Evolutionary conservation across 345 rosid genomes (phyloP).

Genomic region (Citrus australasica): DNA sequence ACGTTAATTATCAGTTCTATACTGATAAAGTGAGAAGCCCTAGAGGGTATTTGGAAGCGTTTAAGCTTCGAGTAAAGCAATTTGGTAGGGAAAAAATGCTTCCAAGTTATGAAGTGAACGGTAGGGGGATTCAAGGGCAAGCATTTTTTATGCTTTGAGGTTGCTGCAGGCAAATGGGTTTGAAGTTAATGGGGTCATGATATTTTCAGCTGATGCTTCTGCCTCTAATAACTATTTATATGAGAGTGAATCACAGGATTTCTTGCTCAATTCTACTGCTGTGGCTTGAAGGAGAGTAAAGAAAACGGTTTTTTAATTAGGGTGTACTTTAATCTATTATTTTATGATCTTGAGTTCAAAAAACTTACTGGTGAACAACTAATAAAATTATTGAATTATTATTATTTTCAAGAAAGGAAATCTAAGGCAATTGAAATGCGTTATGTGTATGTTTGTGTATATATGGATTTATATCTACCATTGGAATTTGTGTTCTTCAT

Average conservation of each 20-base stretch:
- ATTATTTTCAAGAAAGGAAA: too few relatives aligned
- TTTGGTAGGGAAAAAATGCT: constrained; percentile 37
- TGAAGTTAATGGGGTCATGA: constrained; percentile 51
- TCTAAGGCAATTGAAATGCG: too few relatives aligned
- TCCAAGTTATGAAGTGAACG: constrained; percentile 55
- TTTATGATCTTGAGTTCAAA: too few relatives aligned
- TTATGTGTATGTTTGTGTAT: too few relatives aligned
- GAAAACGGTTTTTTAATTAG: neutral
- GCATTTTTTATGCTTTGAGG: constrained; percentile 41
- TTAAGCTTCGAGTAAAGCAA: constrained; percentile 27
- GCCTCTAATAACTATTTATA: constrained; percentile 23
- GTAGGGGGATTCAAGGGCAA: constrained; percentile 66
- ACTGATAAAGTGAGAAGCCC: constrained; percentile 41
- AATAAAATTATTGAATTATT: too few relatives aligned
- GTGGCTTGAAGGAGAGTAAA: neutral
- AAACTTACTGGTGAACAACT: too few relatives aligned
- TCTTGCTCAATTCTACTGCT: constrained; percentile 42
- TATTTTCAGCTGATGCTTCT: constrained; percentile 56
- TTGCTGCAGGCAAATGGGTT: constrained; percentile 38
- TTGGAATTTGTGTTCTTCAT: too few relatives aligned
- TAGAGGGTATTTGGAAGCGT: constrained; percentile 28
- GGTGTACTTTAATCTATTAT: too few relatives aligned
- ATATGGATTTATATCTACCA: too few relatives aligned
- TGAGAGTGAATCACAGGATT: constrained; percentile 55
- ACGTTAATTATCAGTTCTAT: constrained; percentile 55